phyloP scores from a whole-genome alignment of 345 rosid species.

The Iberis pinnata region DNA sequence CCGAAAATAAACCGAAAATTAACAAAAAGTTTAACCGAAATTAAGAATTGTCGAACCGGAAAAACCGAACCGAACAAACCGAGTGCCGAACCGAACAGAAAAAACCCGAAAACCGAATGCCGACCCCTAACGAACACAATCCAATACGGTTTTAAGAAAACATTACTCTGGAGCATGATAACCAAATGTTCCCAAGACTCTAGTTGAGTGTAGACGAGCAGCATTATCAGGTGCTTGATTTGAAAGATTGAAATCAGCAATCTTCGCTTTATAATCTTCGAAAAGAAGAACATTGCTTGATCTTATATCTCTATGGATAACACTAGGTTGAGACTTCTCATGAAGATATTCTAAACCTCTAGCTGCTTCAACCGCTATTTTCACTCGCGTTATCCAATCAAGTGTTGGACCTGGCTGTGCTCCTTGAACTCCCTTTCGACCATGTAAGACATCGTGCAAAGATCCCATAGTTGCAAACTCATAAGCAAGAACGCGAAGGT shows the following conservation, averaged over 20 bases:
- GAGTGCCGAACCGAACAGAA: no score
- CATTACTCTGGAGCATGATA: constrained; percentile 37
- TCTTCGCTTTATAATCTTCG: constrained; percentile 33
- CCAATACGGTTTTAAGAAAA: constrained; percentile 2
- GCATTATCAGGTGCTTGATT: constrained; percentile 36
- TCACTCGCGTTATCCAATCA: constrained; percentile 34
- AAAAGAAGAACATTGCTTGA: constrained; percentile 4
- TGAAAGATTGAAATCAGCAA: constrained; percentile 36
- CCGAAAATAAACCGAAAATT: no score
- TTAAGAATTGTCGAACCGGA: no score
- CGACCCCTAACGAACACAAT: no score
- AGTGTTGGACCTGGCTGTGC: constrained; percentile 39
- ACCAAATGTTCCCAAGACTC: constrained; percentile 36
- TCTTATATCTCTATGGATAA: constrained; percentile 2
- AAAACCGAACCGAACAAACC: no score
- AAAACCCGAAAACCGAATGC: no score
- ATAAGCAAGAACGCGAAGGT: constrained; percentile 76
- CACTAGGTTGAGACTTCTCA: constrained; percentile 35
- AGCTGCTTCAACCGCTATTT: constrained; percentile 35
- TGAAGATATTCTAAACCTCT: constrained; percentile 34
- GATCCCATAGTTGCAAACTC: constrained; percentile 99
- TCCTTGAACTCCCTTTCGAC: constrained; percentile 41
- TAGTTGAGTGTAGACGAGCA: constrained; percentile 36
- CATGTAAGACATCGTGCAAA: constrained; percentile 91
- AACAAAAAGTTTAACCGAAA: no score